Base-by-base conservation (phyloP, 768 basidiomycete genomes). In the Amanita exitialis region DNA sequence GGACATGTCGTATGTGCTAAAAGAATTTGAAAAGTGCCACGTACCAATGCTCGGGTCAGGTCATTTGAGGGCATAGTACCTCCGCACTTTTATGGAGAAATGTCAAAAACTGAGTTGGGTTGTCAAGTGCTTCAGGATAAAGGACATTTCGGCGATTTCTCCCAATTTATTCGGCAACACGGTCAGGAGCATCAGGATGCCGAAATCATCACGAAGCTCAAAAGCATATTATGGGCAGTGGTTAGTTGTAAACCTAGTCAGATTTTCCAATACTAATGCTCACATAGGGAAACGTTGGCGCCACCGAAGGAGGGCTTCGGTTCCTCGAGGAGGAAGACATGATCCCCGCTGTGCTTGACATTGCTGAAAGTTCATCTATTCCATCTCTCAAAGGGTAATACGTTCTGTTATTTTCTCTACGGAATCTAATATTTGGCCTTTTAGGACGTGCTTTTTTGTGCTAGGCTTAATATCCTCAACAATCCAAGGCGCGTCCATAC, bases 241-340 rank as follows among this genome's bases (percentile, higher is more conserved):
- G 95, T 97, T 64, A 59, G 89, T 77, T 12, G 5, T 4, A 21
- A n/a, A n/a, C 18, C 3, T 25, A 54, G 20, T 27, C 25, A 38
- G 48, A 15, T 23, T 21, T 28, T 32, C 1, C 6, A 51, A 45
- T 23, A 13, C 49, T 23, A 47, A 48, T 35, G 30, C 5, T 7
- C 5, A 12, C 34, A 20, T 56, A 98, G 95, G 96, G 96, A 3
- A 93, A 94, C 62, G 86, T 98, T 46, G 95, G 93, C 2, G 82
- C 94, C 0, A 88, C 88, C 0, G 80, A 86, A 57, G 83, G 90
- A 6, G 96, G 96, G 0, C 75, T 98, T n/a, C 86, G 83, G 0
- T 93, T 99, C 64, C 74, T 98, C 28, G 95, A 98, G 60, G 93
- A 95, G 54, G 91, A 96, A 62, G 93, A 94, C 57, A 83, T 98